Percentiles rank a stretch among this genome's conserved stretches.
phyloP scores from a whole-genome alignment of 2,329 filamentous ascomycete species.

The Botryotinia narcissicola region DNA sequence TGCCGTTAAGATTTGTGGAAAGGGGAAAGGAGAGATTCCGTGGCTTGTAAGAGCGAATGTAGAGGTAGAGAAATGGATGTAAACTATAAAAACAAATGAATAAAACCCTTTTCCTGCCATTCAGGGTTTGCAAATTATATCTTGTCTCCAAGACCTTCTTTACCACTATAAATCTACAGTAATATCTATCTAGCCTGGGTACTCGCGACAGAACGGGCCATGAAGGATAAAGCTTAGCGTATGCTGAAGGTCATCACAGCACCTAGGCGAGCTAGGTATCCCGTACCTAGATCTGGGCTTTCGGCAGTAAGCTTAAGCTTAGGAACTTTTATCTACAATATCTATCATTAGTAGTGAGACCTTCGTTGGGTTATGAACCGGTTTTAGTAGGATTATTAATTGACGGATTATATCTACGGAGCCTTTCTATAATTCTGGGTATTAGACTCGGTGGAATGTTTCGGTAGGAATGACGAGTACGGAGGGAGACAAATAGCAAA shows the following conservation, averaged over 20 bases:
- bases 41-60: not conserved
- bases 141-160: not conserved
- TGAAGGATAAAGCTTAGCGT: not conserved
- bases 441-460: not conserved
- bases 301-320: not conserved
- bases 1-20: constrained; percentile 33
- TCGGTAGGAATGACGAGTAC: not conserved
- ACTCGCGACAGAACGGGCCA: not conserved
- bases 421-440: too few species aligned
- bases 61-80: not conserved
- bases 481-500: not conserved
- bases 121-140: not conserved
- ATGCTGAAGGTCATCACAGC: not conserved
- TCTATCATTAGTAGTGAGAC: not conserved
- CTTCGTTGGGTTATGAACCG: not conserved
- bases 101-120: not conserved
- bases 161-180: not conserved
- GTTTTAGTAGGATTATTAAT: not conserved
- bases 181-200: not conserved
- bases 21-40: constrained; percentile 34
- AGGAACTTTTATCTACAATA: not conserved
- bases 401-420: not conserved
- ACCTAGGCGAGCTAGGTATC: not conserved
- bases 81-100: not conserved
- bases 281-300: not conserved